phyloP scores from a whole-genome alignment of 352 stramenopile genomes.

The Phytophthora pisi region DNA sequence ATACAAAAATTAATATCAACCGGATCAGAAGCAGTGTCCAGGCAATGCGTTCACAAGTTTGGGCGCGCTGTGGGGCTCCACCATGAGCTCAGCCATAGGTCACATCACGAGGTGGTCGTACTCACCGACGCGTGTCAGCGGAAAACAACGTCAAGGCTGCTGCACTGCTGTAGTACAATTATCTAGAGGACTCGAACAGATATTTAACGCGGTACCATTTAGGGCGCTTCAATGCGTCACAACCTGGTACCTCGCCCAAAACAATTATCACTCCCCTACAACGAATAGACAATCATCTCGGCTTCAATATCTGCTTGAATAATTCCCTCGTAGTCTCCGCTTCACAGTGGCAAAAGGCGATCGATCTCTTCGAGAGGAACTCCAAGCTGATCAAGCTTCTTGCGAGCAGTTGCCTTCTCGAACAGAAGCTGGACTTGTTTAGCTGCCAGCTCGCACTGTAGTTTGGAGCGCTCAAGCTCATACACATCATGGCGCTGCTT shows the following conservation, averaged over 20 bases:
- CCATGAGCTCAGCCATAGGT: no score
- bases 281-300: constrained; percentile 3
- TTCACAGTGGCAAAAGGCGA: constrained; percentile 45
- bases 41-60: no score
- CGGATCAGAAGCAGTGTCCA: no score
- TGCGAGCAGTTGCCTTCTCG: constrained; percentile 51
- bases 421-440: constrained; percentile 50
- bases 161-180: no score
- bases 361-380: constrained; percentile 47
- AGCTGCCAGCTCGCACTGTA: constrained; percentile 36
- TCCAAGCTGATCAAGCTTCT: constrained; percentile 54
- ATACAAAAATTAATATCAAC: no score
- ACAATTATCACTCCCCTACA: neutral
- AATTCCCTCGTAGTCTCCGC: neutral
- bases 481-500: constrained; percentile 35
- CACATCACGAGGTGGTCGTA: no score
- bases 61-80: no score
- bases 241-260: neutral
- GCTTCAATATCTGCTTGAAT: neutral
- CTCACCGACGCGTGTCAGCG: no score
- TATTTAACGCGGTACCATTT: neutral
- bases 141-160: no score
- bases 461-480: constrained; percentile 31
- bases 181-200: neutral
- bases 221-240: neutral